These are phyloP conservation scores for Solanum boliviense DNA, from an alignment of 257 asterid species.

Conservation along the genomic window DNA sequence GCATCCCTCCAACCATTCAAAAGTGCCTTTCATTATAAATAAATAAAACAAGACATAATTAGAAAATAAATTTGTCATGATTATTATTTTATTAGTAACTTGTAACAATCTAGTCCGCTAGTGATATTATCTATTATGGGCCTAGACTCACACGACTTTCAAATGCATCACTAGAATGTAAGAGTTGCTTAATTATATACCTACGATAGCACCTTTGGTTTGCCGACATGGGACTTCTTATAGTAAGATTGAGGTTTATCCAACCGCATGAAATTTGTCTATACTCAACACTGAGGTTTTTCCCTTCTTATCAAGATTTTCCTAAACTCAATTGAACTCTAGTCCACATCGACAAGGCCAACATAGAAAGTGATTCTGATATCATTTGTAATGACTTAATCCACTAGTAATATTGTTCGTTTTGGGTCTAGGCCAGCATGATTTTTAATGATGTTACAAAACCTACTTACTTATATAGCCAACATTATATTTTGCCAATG, in stretches of 20 bases:
- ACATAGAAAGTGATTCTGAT: neutral
- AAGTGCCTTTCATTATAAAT: neutral
- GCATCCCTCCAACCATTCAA: neutral
- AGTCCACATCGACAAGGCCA: no score
- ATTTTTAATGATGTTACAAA: no score
- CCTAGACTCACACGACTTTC: no score
- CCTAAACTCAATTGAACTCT: no score
- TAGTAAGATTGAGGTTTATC: neutral
- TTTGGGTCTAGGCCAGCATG: neutral
- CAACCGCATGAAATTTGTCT: neutral
- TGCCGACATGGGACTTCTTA: neutral
- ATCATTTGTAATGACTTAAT: neutral
- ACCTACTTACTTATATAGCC: neutral
- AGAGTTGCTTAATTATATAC: neutral
- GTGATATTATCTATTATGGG: neutral
- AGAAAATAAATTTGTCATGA: neutral
- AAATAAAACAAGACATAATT: neutral
- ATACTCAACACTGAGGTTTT: no score
- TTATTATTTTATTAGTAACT: neutral
- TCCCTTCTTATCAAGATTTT: neutral
- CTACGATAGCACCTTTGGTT: neutral
- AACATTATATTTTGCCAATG: no score
- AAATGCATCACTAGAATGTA: neutral
- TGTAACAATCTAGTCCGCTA: neutral
- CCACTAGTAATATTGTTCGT: neutral